phyloP scores from a whole-genome alignment of 306 rosid species.

The Dryas octopetala region DNA sequence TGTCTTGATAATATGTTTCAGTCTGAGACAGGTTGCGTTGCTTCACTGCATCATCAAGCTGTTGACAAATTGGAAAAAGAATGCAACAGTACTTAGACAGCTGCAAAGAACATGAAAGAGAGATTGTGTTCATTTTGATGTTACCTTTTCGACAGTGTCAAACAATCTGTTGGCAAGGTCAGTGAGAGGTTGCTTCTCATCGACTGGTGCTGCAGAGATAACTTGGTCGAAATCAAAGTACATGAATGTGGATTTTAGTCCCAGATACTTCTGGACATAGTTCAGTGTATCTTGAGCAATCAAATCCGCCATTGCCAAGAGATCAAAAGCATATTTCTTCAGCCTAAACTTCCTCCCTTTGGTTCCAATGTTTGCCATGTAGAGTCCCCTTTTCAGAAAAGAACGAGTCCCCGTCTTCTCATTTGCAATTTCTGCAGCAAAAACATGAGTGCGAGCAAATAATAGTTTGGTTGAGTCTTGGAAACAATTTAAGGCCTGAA shows the following conservation, averaged over 20 bases:
- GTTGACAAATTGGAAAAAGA: conserved; percentile 19
- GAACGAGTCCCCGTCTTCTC: conserved; percentile 85
- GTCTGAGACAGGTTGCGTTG: conserved; percentile 46
- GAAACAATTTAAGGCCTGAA: background rate
- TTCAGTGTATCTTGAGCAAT: conserved; percentile 63
- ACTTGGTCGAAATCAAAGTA: conserved; percentile 84
- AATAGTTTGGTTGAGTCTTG: background rate
- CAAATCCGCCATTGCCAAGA: conserved; percentile 83
- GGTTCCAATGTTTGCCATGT: conserved; percentile 68
- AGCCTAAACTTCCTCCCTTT: conserved; percentile 72
- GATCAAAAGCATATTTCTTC: conserved; percentile 76
- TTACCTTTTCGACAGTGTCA: conserved; percentile 82
- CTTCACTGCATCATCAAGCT: conserved; percentile 81
- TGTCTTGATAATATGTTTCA: conserved; percentile 56
- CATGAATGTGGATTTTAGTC: conserved; percentile 76
- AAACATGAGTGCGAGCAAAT: background rate
- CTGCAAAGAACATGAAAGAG: background rate
- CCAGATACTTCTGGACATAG: conserved; percentile 78
- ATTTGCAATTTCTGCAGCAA: conserved; percentile 61
- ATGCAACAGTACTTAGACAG: background rate
- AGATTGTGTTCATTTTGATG: no score
- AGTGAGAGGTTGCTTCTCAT: conserved; percentile 66
- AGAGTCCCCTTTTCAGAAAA: conserved; percentile 63
- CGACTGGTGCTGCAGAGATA: conserved; percentile 59
- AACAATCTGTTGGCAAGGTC: conserved; percentile 78